Evolutionary conservation across 371 early-diverging fungal genomes (phyloP), one percentile per base, ranked within the genome.

Genomic region (Apophysomyces trapeziformis): DNA sequence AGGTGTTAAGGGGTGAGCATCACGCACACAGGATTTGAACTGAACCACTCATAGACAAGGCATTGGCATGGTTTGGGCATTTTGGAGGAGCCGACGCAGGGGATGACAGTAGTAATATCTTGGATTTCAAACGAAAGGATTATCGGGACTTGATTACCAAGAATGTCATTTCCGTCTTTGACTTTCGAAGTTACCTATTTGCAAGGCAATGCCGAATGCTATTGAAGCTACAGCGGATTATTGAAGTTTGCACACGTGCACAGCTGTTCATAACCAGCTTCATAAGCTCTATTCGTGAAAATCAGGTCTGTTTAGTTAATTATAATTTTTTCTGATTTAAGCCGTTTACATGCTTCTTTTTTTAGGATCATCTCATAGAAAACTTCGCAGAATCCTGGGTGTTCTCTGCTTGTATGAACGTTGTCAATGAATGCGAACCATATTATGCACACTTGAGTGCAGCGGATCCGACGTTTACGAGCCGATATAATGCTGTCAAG

Each of bases 101-200:
- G 5, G 97, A 97, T 68, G 97, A 97, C 69, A 88, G 90, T 65
- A 86, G 89, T n/a, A 92, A 94, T 68, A 79, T 96, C 8, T 78
- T 96, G 16, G 87, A 93, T 61, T 73, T 90, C 41, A 79, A 83
- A 38, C 85, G 85, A 43, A 96, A 95, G 74, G 89, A 90, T 6
- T 98, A 96, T 68, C 86, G 95, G 35, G 91, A 93, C 38, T 76
- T 88, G 78, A 95, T 97, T 69, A 87, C 90, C 58, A 92, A 95
- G 70, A 97, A 93, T 78, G 84, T 85, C n/a, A 94, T 96, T 50
- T 85, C 93, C 1, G 91, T 97, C 35, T 97, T 96, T 75, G 99
- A 98, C 76, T 96, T 97, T 64, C 88, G 96, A 57, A 87, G 92
- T 57, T 98, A 97, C 72, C 80, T 98, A 6, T 96, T 97, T 75